Percentiles rank a stretch among this genome's conserved stretches.
phyloP scores from a whole-genome alignment of 441 rosid genomes.

The Erysimum pusillum region DNA sequence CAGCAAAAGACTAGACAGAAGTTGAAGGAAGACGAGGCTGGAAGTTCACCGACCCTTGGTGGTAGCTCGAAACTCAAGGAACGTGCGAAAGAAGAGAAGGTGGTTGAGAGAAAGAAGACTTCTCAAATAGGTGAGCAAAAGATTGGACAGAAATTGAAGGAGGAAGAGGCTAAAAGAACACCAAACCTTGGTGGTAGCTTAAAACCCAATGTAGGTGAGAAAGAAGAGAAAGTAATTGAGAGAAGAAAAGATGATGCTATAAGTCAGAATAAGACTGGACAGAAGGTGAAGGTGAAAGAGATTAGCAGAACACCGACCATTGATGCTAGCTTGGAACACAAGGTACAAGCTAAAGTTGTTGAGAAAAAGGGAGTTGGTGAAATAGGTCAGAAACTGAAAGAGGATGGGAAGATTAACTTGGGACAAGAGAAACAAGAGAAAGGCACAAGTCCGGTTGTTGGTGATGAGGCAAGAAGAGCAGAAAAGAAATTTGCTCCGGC shows the following conservation, averaged over 20 bases:
- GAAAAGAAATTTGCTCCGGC: background rate
- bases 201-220: constrained; percentile 13
- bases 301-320: background rate
- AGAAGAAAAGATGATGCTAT: constrained; percentile 5
- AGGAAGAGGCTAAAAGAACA: constrained; percentile 25
- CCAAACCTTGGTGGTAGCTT: constrained; percentile 12
- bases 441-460: constrained; percentile 3
- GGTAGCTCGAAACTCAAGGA: constrained; percentile 30
- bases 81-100: constrained; percentile 30
- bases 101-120: constrained; percentile 23
- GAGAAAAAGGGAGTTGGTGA: constrained; percentile 30
- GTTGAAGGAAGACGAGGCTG: constrained; percentile 33
- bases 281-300: constrained; percentile 9
- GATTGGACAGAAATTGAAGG: constrained; percentile 24
- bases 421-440: constrained; percentile 24
- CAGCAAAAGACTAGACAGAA: constrained; percentile 20
- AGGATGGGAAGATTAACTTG: constrained; percentile 7
- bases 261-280: background rate
- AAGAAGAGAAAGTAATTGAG: constrained; percentile 15
- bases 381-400: constrained; percentile 20
- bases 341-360: constrained; percentile 13
- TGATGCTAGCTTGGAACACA: constrained; percentile 28
- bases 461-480: constrained; percentile 25
- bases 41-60: background rate
- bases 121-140: constrained; percentile 24